Percentiles rank a stretch among this genome's conserved stretches.
Evolutionary conservation across 164 flowering plant genomes (phyloP).

Genomic region (Chloranthus sessilifolius): DNA sequence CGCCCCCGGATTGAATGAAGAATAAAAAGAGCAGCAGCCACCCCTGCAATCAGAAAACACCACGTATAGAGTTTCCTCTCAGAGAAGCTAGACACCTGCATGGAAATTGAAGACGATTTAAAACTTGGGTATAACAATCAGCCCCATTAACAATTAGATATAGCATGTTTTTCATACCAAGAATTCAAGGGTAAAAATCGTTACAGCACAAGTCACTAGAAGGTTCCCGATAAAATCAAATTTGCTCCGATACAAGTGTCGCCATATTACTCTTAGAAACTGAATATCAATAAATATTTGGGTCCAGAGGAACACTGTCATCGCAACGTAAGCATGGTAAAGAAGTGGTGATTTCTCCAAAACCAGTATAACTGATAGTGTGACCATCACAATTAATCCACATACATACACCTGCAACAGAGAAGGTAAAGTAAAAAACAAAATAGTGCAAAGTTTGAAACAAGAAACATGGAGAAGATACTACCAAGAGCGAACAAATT

Average conservation of each 20-base stretch:
- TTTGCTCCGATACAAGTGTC: slow-evolving; percentile 33
- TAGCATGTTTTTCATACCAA: slow-evolving; percentile 44
- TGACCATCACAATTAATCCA: slow-evolving; percentile 59
- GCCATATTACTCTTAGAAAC: slow-evolving; percentile 58
- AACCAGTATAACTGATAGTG: slow-evolving; percentile 35
- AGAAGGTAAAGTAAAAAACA: slow-evolving; percentile 5
- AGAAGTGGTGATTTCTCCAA: slow-evolving; percentile 84
- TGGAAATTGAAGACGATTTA: slow-evolving; percentile 13
- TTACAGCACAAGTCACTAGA: slow-evolving; percentile 34
- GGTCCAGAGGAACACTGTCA: slow-evolving; percentile 89
- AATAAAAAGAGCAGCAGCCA: slow-evolving; percentile 48
- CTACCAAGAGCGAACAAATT: background rate
- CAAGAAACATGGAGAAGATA: background rate
- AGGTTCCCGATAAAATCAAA: slow-evolving; percentile 35
- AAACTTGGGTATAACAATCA: slow-evolving; percentile 8
- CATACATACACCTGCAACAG: slow-evolving; percentile 51
- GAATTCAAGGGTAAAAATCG: slow-evolving; percentile 63
- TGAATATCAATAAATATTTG: slow-evolving; percentile 60
- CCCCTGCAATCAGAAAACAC: slow-evolving; percentile 64
- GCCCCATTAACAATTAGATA: background rate
- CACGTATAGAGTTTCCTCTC: slow-evolving; percentile 86
- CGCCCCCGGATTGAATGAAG: slow-evolving; percentile 39
- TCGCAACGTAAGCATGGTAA: slow-evolving; percentile 70
- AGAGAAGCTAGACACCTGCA: slow-evolving; percentile 87
- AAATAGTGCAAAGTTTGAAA: background rate